Conservation (phyloP, 1,284 basidiomycete species). For the Clitocybe nebularis region DNA sequence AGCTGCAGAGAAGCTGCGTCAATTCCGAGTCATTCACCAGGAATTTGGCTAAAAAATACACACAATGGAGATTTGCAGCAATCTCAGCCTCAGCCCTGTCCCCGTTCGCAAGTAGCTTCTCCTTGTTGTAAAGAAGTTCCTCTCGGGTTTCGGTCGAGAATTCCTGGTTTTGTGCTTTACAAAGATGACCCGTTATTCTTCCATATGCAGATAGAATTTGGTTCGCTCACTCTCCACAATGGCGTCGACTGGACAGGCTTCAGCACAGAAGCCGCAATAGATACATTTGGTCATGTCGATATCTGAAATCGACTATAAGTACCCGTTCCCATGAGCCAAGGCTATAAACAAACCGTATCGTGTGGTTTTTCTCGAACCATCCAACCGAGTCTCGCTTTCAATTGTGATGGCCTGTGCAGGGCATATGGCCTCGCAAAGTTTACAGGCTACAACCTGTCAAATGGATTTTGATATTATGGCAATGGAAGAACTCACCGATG, state of each 20-base stretch:
- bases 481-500: slow-evolving; percentile 83
- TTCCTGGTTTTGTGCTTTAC: slow-evolving; percentile 88
- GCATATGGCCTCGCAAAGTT: slow-evolving; percentile 99
- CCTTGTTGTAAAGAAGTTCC: slow-evolving; percentile 98
- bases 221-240: slow-evolving; percentile 90
- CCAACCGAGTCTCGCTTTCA: slow-evolving; percentile 93
- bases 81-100: slow-evolving; percentile 97
- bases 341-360: slow-evolving; percentile 72
- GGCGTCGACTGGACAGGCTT: slow-evolving; percentile 99
- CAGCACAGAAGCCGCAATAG: slow-evolving; percentile 97
- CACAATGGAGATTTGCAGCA: slow-evolving; percentile 87
- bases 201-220: slow-evolving; percentile 8
- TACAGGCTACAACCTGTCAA: slow-evolving; percentile 90
- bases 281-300: slow-evolving; percentile 98
- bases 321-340: slow-evolving; percentile 13
- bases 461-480: too few relatives aligned
- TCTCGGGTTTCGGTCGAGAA: slow-evolving; percentile 98
- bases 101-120: slow-evolving; percentile 93
- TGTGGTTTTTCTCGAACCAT: slow-evolving; percentile 95
- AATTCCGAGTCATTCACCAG: slow-evolving; percentile 13
- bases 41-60: slow-evolving; percentile 24
- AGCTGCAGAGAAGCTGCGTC: slow-evolving; percentile 24
- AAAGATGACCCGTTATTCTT: slow-evolving; percentile 7
- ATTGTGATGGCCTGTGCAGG: slow-evolving; percentile 99
- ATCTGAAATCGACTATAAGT: slow-evolving; percentile 46